Conservation (phyloP, 495 filamentous ascomycete species). For the Aeminium ludgeri region DNA sequence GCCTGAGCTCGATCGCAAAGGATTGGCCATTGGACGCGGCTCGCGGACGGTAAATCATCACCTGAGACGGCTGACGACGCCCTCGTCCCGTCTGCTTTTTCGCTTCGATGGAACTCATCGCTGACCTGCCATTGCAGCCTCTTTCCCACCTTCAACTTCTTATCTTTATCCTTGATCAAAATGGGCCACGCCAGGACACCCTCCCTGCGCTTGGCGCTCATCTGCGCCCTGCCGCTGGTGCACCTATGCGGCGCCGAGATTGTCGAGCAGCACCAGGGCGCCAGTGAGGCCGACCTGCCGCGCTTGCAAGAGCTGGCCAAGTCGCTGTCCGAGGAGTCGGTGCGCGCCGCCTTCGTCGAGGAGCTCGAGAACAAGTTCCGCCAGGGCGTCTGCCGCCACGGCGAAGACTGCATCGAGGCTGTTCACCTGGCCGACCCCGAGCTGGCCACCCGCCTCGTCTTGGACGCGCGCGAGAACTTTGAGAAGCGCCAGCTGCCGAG, state of each 20-base stretch:
- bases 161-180: background rate
- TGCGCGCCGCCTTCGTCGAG: constrained; percentile 28
- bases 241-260: constrained; percentile 3
- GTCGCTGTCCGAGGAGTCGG: constrained; percentile 24
- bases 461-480: constrained; percentile 17
- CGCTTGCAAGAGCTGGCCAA: constrained; percentile 28
- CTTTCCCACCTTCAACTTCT: background rate
- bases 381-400: constrained; percentile 31
- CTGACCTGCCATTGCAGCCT: background rate
- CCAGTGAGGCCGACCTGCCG: constrained; percentile 6
- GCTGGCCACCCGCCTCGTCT: constrained; percentile 26
- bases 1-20: too few relatives aligned
- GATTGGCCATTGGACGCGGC: too few relatives aligned
- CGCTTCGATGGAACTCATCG: too few relatives aligned
- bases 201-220: constrained; percentile 15
- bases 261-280: constrained; percentile 4
- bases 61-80: too few relatives aligned
- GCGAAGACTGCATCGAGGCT: constrained; percentile 26
- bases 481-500: constrained; percentile 14
- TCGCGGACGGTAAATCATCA: too few relatives aligned
- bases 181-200: constrained; percentile 13
- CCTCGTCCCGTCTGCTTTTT: too few relatives aligned
- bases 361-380: constrained; percentile 26
- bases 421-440: constrained; percentile 29
- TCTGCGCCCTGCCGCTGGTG: constrained; percentile 16